These are phyloP conservation scores for Cryptococcus hybrid DNA, from an alignment of 1,284 basidiomycete species.

Conservation along the genomic window DNA sequence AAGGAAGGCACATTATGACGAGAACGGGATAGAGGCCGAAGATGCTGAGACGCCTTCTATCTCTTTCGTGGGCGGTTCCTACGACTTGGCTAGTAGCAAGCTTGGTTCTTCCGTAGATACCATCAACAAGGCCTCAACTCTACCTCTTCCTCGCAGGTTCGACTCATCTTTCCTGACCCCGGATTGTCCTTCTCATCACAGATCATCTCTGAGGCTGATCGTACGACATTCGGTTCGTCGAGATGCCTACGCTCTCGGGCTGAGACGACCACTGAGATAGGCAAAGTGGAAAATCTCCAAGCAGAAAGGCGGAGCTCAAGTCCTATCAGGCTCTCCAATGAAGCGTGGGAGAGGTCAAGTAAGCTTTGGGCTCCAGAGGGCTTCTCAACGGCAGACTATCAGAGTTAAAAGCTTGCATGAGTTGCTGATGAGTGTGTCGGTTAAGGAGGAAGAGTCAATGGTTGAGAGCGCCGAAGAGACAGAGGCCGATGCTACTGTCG, in stretches of 20 bases:
- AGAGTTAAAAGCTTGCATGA: too few relatives aligned
- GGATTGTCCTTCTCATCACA: conserved; percentile 9
- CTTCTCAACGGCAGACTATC: conserved; percentile 3
- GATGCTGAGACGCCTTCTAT: conserved; percentile 12
- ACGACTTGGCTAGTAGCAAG: conserved; percentile 21
- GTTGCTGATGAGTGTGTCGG: too few relatives aligned
- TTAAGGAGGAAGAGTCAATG: too few relatives aligned
- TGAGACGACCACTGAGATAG: neutral
- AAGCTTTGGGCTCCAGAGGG: conserved; percentile 9
- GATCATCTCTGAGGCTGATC: neutral
- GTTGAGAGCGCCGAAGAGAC: too few relatives aligned
- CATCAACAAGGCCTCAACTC: conserved; percentile 4
- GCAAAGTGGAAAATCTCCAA: neutral
- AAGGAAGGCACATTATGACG: conserved; percentile 5
- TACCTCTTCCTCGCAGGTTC: conserved; percentile 14
- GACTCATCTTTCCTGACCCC: conserved; percentile 28
- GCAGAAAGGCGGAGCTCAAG: conserved; percentile 6
- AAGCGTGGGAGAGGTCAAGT: conserved; percentile 11
- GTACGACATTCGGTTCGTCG: neutral
- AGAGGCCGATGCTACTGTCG: too few relatives aligned
- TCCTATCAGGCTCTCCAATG: conserved; percentile 4
- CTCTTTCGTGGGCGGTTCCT: conserved; percentile 11
- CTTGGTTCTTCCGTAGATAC: conserved; percentile 19
- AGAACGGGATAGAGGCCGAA: neutral
- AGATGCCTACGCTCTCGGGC: neutral